Evolutionary conservation across 768 basidiomycete species (phyloP).

Genomic region (Leccinum imitatum): DNA sequence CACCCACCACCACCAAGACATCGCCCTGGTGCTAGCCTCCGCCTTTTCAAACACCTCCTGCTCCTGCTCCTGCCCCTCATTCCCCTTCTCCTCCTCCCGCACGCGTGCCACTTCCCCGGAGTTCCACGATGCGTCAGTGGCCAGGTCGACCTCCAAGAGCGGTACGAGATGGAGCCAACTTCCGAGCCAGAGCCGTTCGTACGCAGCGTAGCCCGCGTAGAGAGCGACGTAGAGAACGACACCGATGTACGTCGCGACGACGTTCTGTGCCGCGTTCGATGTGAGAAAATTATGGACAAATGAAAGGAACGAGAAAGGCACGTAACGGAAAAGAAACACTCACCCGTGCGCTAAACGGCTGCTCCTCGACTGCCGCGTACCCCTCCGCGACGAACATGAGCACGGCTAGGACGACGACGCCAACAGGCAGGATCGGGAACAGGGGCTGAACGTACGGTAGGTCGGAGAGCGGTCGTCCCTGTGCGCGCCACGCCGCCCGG

Average conservation of each 20-base stretch:
- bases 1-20: not conserved
- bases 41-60: not conserved
- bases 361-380: constrained; percentile 45
- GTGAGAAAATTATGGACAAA: not conserved
- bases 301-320: not conserved
- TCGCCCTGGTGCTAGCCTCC: not conserved
- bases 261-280: constrained; percentile 38
- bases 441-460: constrained; percentile 59
- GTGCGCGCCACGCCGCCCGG: constrained; percentile 56
- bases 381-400: constrained; percentile 58
- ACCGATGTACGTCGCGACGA: constrained; percentile 56
- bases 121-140: constrained; percentile 55
- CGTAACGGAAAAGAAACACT: constrained; percentile 3
- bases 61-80: not conserved
- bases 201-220: constrained; percentile 44
- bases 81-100: constrained; percentile 31
- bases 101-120: constrained; percentile 41
- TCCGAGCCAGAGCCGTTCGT: constrained; percentile 36
- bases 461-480: constrained; percentile 50
- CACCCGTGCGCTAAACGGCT: constrained; percentile 46
- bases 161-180: constrained; percentile 41
- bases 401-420: constrained; percentile 48
- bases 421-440: constrained; percentile 51
- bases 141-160: constrained; percentile 45
- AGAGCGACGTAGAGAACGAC: constrained; percentile 46